Evolutionary conservation across 192 early-diverging fungal genomes (phyloP), one percentile per base, ranked within the genome.

Genomic region (Globomyces pollinis-pini): DNA sequence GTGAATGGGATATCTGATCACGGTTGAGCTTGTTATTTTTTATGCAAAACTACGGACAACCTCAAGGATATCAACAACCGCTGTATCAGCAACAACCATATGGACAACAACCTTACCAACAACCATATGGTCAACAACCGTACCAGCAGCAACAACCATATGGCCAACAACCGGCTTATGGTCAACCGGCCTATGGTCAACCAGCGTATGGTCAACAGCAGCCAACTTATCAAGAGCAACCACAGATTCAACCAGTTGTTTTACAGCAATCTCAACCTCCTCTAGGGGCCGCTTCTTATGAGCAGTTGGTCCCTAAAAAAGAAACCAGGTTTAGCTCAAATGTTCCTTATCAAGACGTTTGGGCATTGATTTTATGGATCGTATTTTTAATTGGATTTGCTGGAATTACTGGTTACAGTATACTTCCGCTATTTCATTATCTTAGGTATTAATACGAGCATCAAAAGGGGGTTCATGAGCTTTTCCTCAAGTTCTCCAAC

Each of bases 341-440:
- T 16, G 38, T 26, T 23, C 43, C 59, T 21, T 60, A 59, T 36
- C 59, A 68, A 58, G 88, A 90, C 61, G 41, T 86, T 0, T 90
- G 89, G 89, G 89, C 89, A 2, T 49, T 84, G 0, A 60, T 75
- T 6, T 65, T 86, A 1, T 91, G 81, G 60, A 0, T 77, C 6
- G 41, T 74, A 31, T 72, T 76, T 51, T 33, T 85, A 30, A 72
- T 64, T 24, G 85, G 67, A 6, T 86, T 85, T 50, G 74, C 69
- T 16, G 81, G 64, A 1, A 41, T 77, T n/a, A 72, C 79, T 1
- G 41, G n/a, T 42, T 42, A 42, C n/a, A 42, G 41, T 42, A 42
- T 18, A 18, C 6, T 4, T 18, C 6, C 6, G 5, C 20, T 63
- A 73, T 13, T 4, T 79, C 15, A 73, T 64, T 23, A 42, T 42